Percentiles rank a stretch among this genome's conserved stretches.
phyloP scores from a whole-genome alignment of 371 early-diverging fungal species.

The Apophysomyces variabilis region DNA sequence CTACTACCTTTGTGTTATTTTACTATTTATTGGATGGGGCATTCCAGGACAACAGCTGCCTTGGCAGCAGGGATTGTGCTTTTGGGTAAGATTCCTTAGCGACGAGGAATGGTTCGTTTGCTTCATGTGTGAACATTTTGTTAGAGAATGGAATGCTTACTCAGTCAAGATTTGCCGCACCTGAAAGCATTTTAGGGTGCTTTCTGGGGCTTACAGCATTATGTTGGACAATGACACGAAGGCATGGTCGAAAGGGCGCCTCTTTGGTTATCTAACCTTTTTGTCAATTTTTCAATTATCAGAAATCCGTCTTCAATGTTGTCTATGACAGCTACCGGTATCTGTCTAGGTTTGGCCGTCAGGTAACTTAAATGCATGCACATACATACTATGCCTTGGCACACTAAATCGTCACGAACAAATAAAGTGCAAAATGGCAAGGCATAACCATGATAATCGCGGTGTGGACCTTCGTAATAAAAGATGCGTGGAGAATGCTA shows the following conservation, averaged over 20 bases:
- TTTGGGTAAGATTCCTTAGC: conserved; percentile 30
- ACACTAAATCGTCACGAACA: conserved; percentile 2
- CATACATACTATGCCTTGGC: background rate
- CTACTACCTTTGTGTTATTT: conserved; percentile 38
- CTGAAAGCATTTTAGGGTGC: conserved; percentile 27
- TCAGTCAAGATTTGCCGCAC: conserved; percentile 36
- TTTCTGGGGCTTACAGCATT: conserved; percentile 27
- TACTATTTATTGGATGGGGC: conserved; percentile 31
- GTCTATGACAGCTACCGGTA: conserved; percentile 6
- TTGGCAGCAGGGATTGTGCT: conserved; percentile 34
- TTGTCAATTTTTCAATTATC: background rate
- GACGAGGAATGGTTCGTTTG: background rate
- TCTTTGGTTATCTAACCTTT: background rate
- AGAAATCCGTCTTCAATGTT: background rate
- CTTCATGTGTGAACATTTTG: background rate
- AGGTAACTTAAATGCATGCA: conserved; percentile 13
- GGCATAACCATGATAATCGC: conserved; percentile 22
- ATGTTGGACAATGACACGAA: conserved; percentile 14
- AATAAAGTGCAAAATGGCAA: conserved; percentile 59
- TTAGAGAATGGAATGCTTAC: conserved; percentile 38
- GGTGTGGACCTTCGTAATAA: conserved; percentile 64
- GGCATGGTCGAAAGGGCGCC: background rate
- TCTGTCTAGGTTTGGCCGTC: conserved; percentile 15
- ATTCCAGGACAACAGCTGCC: conserved; percentile 32
- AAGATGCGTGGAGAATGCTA: conserved; percentile 83